phyloP scores from a whole-genome alignment of 202 grass and related monocot species.

The Zizania palustris region DNA sequence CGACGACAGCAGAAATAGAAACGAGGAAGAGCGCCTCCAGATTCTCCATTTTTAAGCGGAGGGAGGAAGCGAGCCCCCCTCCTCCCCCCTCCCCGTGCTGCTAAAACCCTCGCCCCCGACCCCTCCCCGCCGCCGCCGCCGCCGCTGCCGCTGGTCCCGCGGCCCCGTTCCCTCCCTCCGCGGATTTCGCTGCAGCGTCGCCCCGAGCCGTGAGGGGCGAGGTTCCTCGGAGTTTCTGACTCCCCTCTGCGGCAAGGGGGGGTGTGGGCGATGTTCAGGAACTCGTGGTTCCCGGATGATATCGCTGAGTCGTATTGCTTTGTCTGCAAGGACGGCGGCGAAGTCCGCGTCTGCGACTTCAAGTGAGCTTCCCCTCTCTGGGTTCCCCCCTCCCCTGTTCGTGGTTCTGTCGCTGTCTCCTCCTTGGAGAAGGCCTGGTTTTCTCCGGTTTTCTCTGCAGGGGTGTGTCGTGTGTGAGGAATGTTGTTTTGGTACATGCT shows the following conservation, averaged over 20 bases:
- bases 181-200: no score
- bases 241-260: neutral
- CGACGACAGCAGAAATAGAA: no score
- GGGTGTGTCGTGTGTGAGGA: neutral
- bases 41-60: no score
- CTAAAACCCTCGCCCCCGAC: no score
- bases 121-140: no score
- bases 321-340: conserved; percentile 72
- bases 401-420: neutral
- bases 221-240: neutral
- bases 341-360: conserved; percentile 62
- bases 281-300: conserved; percentile 13
- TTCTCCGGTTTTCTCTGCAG: neutral
- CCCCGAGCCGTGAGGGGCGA: no score
- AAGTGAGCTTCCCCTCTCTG: conserved; percentile 38
- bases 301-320: conserved; percentile 66
- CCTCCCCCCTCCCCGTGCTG: no score
- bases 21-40: no score
- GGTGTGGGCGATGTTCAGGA: conserved; percentile 16
- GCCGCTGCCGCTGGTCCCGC: no score
- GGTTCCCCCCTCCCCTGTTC: neutral
- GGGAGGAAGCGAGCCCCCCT: no score
- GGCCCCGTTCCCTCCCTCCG: no score
- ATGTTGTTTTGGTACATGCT: neutral
- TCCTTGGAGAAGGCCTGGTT: neutral